phyloP scores from a whole-genome alignment of 192 early-diverging fungal genomes.

The Jimgerdemannia flammicorona region DNA sequence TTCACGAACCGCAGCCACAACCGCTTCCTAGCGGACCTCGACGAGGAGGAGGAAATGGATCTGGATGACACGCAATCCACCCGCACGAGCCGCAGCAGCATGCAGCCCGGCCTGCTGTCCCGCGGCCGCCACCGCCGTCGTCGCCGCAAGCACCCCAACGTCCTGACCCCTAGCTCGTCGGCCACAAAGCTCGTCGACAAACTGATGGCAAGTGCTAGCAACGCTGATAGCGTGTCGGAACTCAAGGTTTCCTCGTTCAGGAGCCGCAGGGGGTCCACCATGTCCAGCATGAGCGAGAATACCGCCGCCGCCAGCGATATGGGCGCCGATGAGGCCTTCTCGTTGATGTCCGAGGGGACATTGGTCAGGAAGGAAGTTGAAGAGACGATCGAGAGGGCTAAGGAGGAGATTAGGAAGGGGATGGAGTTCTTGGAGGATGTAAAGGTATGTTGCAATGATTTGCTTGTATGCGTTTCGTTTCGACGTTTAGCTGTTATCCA shows the following conservation, averaged over 20 bases:
- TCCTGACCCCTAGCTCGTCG: background rate
- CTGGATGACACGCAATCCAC: conserved; percentile 1
- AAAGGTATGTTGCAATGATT: conserved; percentile 14
- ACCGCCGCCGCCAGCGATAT: conserved; percentile 5
- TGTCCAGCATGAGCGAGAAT: conserved; percentile 6
- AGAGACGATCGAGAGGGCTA: conserved; percentile 28
- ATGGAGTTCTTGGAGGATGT: conserved; percentile 26
- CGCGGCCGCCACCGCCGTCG: background rate
- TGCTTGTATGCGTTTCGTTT: background rate
- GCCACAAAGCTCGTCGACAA: background rate
- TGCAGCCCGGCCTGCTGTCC: background rate
- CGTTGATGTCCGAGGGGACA: conserved; percentile 1
- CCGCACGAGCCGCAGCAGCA: background rate
- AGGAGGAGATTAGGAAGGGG: conserved; percentile 28
- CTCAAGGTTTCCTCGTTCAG: background rate
- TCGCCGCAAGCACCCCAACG: background rate
- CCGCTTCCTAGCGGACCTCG: conserved; percentile 4
- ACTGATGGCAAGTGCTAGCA: background rate
- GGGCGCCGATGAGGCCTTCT: background rate
- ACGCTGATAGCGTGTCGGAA: background rate
- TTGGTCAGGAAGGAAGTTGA: conserved; percentile 21
- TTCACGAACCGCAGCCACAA: background rate
- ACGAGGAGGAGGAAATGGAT: conserved; percentile 6
- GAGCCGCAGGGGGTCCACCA: conserved; percentile 4
- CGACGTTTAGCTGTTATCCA: too few species aligned